Conservation (phyloP, 768 basidiomycete genomes). For the Macrolepiota fuliginosa region DNA sequence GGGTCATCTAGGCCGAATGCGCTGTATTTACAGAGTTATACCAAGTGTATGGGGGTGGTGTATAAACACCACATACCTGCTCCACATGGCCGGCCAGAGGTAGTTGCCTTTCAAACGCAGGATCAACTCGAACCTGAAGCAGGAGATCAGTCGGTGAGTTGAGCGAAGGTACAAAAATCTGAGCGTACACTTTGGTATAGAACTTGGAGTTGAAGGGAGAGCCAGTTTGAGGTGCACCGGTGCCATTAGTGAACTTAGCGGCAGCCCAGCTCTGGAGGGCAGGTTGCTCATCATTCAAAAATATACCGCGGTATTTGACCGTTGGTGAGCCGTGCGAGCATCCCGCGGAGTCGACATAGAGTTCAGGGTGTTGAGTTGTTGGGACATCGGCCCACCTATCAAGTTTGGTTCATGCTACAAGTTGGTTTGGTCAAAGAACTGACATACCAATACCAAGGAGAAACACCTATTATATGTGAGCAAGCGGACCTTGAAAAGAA, state of each 20-base stretch:
- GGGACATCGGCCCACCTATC: constrained; percentile 83
- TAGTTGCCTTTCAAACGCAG: constrained; percentile 68
- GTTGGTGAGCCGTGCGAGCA: constrained; percentile 61
- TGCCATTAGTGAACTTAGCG: constrained; percentile 66
- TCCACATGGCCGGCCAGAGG: constrained; percentile 62
- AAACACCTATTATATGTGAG: constrained; percentile 43
- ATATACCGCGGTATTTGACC: constrained; percentile 70
- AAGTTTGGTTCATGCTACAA: not conserved
- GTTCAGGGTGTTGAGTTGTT: constrained; percentile 41
- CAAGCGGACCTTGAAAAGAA: not conserved
- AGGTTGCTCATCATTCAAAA: constrained; percentile 78
- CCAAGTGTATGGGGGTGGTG: not conserved
- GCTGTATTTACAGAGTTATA: constrained; percentile 19
- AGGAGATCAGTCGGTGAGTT: not conserved
- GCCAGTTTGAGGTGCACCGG: constrained; percentile 43
- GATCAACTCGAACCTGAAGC: constrained; percentile 58
- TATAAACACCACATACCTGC: constrained; percentile 26
- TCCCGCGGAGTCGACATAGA: constrained; percentile 44
- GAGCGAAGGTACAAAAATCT: not conserved
- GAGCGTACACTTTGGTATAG: constrained; percentile 50
- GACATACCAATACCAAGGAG: constrained; percentile 65
- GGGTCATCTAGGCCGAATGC: constrained; percentile 60
- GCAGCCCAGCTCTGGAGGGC: constrained; percentile 69
- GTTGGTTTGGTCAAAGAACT: constrained; percentile 6
- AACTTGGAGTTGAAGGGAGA: constrained; percentile 64